Base-by-base conservation (phyloP, 2,329 filamentous ascomycete genomes). In the Biscogniauxia sp. region DNA sequence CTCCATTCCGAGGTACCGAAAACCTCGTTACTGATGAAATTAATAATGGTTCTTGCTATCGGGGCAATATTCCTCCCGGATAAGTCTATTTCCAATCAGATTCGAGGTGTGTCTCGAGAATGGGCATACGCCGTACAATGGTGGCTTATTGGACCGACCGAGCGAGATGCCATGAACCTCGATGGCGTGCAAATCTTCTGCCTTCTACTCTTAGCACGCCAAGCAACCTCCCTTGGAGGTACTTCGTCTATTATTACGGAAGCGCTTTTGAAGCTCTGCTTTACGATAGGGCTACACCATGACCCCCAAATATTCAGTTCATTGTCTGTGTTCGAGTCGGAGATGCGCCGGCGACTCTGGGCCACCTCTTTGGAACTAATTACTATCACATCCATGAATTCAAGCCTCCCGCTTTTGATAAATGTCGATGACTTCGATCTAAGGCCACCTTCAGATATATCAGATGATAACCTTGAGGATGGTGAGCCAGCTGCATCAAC, bases 211-310 rank as follows among this genome's bases (percentile, higher is more conserved):
- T 53, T 72, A 9, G 66, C 68, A 1, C 69, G 70, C 3, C 64
- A 71, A 26, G 51, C 64, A 23, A 65, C 64, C 20, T 64, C 67
- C 4, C 56, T 73, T 4, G 68, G 70, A 2, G 67, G 65, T 11
- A 63, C 69, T 8, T 57, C 68, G 6, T 70, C 68, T 25, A 69
- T 72, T 9, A 67, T 68, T 17, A 68, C 69, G 2, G 70, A 72
- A 8, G 66, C 71, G 1, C 58, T 75, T n/a, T 57, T 70, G n/a
- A 69, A 70, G 56, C 62, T 68, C 25, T 68, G 72, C 19, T 70
- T 73, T 53, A 69, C 69, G 3, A 58, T 73, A n/a, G 72, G 73
- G 3, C 54, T 74, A 13, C 71, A 75, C 57, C 56, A 73, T 19
- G 68, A 74, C 25, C 70, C 70, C 7, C 57, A 59, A 17, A 51